Base-by-base conservation (phyloP, 2,329 filamentous ascomycete species). In the Didymella sp. region DNA sequence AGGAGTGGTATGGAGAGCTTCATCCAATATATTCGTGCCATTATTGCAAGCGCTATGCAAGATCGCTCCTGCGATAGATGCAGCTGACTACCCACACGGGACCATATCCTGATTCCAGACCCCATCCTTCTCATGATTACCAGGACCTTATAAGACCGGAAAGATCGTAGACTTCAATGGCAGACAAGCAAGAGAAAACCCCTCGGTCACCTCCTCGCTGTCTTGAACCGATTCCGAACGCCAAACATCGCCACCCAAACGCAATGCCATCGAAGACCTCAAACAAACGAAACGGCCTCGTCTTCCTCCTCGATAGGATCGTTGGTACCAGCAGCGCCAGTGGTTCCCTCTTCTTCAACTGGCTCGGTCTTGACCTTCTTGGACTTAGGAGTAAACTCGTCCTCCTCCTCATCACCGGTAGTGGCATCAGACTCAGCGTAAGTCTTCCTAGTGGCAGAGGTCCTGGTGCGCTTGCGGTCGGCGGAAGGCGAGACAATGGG, bases 351-450 rank as follows among this genome's bases (percentile, higher is more conserved):
- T 4, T 40, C 24, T 1, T 52, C 48, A 3, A 49, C 19, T 1
- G 21, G 9, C 17, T 52, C 54, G 1, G 9, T 12, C 43, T 57
- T 57, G 24, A 57, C 48, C n/a, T 46, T 51, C 54, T 57, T 57
- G 25, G 0, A 2, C 6, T 21, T 8, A 2, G 48, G 48, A 2
- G 15, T 31, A 30, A 52, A 52, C 11, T 35, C n/a, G n/a, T n/a
- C 33, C 4, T 46, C 52, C n/a, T 57, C 54, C 1, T 47, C 47
- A 0, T 57, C 43, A n/a, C 31, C 43, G 11, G 24, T 6, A 7
- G 17, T 12, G 9, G 37, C 48, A 27, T 46, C 42, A 3, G 42
- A 47, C 47, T 56, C 54, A 2, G 22, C 43, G 38, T 57, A 57
- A 0, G 37, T 25, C 15, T 4, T 8, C 7, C 12, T 17, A 1